phyloP scores from a whole-genome alignment of 2,329 filamentous ascomycete genomes.

The Grosmannia huntii region DNA sequence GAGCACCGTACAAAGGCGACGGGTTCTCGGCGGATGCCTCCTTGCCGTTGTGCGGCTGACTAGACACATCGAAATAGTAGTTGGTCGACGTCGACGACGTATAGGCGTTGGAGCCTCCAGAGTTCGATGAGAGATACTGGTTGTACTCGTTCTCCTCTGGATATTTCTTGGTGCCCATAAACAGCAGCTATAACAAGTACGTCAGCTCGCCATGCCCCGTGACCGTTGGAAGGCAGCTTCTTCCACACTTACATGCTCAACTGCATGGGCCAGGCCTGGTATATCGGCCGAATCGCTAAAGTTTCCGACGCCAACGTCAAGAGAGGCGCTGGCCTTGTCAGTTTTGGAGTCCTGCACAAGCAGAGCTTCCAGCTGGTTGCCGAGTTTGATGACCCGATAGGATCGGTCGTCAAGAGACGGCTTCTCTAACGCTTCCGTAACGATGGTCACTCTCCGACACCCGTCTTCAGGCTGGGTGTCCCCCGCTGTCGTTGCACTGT shows the following conservation, averaged over 20 bases:
- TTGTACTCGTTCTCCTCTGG: constrained; percentile 93
- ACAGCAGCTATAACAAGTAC: constrained; percentile 50
- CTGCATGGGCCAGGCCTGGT: constrained; percentile 89
- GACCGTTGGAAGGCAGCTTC: background rate
- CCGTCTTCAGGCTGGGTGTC: background rate
- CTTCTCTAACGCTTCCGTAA: constrained; percentile 67
- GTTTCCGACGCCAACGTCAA: constrained; percentile 92
- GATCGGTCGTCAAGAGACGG: constrained; percentile 73
- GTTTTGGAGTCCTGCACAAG: constrained; percentile 90
- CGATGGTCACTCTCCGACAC: constrained; percentile 18
- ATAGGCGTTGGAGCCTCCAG: constrained; percentile 88
- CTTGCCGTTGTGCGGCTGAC: constrained; percentile 53
- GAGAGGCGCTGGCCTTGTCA: constrained; percentile 89
- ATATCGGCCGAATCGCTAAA: constrained; percentile 87
- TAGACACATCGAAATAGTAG: constrained; percentile 93
- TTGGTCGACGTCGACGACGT: constrained; percentile 90
- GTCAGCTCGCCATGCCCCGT: background rate
- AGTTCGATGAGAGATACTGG: constrained; percentile 80
- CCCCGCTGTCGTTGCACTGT: background rate
- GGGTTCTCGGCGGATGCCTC: constrained; percentile 42
- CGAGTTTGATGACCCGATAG: constrained; percentile 75
- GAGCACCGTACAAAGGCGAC: constrained; percentile 59
- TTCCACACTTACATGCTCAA: constrained; percentile 57
- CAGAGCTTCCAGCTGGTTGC: constrained; percentile 80
- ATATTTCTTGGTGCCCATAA: constrained; percentile 99